A percentile compares a stretch with the other conserved stretches of the same genome.
Conservation (phyloP, 306 rosid species). For the Rosa chinensis region DNA sequence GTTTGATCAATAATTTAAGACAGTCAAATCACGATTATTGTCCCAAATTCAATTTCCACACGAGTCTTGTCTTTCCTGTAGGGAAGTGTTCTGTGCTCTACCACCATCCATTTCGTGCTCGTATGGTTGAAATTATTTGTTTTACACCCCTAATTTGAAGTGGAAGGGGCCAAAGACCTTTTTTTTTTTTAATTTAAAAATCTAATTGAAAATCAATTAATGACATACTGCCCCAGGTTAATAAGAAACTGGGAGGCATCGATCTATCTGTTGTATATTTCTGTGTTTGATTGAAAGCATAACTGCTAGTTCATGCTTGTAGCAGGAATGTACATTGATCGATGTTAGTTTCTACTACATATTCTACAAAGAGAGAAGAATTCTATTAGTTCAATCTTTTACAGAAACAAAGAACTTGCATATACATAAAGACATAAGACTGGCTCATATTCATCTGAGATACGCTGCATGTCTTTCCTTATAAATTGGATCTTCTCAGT, state of each 20-base stretch:
- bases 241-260: neutral
- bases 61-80: neutral
- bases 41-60: neutral
- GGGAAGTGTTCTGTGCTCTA: neutral
- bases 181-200: too few relatives aligned
- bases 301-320: neutral
- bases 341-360: neutral
- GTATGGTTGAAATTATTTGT: neutral
- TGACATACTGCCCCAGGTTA: neutral
- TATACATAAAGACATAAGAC: neutral
- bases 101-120: neutral
- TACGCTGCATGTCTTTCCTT: neutral
- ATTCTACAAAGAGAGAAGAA: neutral
- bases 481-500: conserved; percentile 19
- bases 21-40: neutral
- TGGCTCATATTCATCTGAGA: neutral
- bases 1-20: neutral
- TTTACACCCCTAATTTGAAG: neutral
- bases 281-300: neutral
- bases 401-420: neutral
- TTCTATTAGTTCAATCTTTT: neutral
- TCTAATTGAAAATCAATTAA: neutral
- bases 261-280: neutral
- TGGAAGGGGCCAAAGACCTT: neutral
- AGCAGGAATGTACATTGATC: too few relatives aligned